Conservation (phyloP, 495 filamentous ascomycete genomes). For the Penicillium riverlandense region DNA sequence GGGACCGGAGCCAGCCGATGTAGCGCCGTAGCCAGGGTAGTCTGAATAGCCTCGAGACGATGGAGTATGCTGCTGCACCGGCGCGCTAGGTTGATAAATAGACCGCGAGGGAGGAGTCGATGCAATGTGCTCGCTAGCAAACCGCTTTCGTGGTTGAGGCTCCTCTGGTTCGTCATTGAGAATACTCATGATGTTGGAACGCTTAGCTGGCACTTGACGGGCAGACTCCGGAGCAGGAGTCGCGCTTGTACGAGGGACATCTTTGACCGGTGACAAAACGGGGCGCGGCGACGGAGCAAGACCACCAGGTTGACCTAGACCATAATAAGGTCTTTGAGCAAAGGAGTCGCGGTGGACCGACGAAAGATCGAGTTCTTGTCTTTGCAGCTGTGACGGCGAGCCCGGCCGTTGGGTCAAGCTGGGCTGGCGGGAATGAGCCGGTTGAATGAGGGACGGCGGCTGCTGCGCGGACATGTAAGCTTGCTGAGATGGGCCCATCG, state of each 20-base stretch:
- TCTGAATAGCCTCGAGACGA: constrained; percentile 29
- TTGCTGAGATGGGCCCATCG: constrained; percentile 28
- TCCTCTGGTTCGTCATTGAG: constrained; percentile 53
- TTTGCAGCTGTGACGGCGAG: constrained; percentile 27
- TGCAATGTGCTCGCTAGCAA: constrained; percentile 31
- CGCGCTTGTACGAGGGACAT: constrained; percentile 27
- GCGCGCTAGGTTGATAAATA: constrained; percentile 9
- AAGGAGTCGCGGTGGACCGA: constrained; percentile 33
- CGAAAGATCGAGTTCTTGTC: constrained; percentile 30
- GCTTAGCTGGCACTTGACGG: constrained; percentile 46
- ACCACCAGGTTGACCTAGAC: constrained; percentile 17
- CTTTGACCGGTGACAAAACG: constrained; percentile 35
- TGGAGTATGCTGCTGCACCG: constrained; percentile 16
- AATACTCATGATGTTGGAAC: constrained; percentile 53
- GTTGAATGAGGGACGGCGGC: constrained; percentile 17
- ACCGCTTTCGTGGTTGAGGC: constrained; percentile 45
- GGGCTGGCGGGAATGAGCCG: constrained; percentile 34
- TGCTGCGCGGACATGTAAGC: constrained; percentile 26
- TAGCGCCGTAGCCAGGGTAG: constrained; percentile 24
- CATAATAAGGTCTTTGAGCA: constrained; percentile 25
- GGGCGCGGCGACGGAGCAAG: constrained; percentile 26
- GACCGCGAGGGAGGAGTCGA: constrained; percentile 11
- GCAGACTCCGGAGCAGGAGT: constrained; percentile 30
- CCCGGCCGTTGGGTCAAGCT: constrained; percentile 32
- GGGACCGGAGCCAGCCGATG: constrained; percentile 15